Percentiles rank a stretch among this genome's conserved stretches.
Evolutionary conservation across 768 basidiomycete species (phyloP).

Genomic region (Mycena indigotica): DNA sequence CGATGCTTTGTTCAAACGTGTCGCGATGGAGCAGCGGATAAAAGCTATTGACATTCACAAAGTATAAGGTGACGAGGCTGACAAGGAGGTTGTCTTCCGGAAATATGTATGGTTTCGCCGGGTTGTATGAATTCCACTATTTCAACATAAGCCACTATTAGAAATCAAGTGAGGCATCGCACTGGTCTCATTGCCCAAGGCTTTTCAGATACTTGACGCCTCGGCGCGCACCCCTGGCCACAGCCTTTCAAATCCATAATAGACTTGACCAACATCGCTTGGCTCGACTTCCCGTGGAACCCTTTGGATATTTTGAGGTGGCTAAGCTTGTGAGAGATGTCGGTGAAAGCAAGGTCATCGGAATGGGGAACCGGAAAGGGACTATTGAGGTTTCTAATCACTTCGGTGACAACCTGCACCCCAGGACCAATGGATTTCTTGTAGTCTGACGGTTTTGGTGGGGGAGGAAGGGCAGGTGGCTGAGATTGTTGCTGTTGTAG

Average conservation of each 20-base stretch:
- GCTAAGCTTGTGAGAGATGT: background rate
- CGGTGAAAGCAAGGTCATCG: background rate
- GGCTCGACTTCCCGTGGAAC: constrained; percentile 1
- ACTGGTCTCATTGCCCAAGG: background rate
- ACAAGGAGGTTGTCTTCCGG: constrained; percentile 38
- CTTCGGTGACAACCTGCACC: background rate
- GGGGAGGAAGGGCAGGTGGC: background rate
- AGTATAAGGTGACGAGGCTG: constrained; percentile 50
- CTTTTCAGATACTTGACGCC: background rate
- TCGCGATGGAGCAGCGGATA: constrained; percentile 40
- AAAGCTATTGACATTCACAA: constrained; percentile 41
- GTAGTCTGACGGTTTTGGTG: background rate
- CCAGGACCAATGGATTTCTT: background rate
- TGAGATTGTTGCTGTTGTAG: background rate
- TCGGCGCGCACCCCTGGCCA: background rate
- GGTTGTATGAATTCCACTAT: background rate
- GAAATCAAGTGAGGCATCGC: background rate
- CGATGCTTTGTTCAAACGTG: constrained; percentile 7
- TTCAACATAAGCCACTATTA: background rate
- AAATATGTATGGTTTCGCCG: constrained; percentile 23
- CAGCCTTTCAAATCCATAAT: background rate
- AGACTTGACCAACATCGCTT: background rate
- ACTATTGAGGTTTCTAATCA: background rate
- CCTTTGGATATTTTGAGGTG: background rate
- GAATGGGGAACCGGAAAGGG: background rate